Evolutionary conservation across 345 rosid species (phyloP).

Genomic region (Anastatica hierochuntica): DNA sequence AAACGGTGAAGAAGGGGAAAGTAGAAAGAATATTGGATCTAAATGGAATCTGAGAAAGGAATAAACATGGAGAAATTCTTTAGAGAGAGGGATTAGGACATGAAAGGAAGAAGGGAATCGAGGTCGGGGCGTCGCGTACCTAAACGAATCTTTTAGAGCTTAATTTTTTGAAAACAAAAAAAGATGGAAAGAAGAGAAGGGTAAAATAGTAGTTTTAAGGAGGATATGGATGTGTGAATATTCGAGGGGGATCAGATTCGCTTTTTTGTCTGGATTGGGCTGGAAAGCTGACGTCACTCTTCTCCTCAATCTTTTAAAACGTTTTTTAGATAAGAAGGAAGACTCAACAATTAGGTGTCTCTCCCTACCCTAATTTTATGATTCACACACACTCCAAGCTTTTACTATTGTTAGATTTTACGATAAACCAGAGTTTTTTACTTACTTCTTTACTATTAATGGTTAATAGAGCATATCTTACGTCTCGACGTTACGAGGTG

Average conservation of each 20-base stretch:
- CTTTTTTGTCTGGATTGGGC: conserved; percentile 5
- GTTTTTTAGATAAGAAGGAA: conserved; percentile 25
- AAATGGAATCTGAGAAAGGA: conserved; percentile 52
- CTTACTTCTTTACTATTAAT: no score
- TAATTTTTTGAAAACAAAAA: background rate
- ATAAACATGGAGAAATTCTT: conserved; percentile 28
- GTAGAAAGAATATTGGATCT: conserved; percentile 51
- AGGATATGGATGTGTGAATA: conserved; percentile 9
- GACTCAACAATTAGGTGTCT: background rate
- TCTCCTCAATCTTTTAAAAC: background rate
- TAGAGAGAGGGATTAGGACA: background rate
- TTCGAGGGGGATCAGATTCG: conserved; percentile 32
- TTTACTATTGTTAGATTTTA: no score
- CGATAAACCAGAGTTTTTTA: no score
- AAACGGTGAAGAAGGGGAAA: background rate
- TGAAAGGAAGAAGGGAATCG: conserved; percentile 5
- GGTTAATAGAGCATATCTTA: no score
- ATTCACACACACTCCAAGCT: no score
- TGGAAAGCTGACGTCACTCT: conserved; percentile 23
- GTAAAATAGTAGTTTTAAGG: background rate
- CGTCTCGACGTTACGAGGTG: no score
- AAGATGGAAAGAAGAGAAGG: background rate
- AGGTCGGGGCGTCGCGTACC: conserved; percentile 35
- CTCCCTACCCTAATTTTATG: no score
- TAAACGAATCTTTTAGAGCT: conserved; percentile 21